These are phyloP conservation scores for Cyberlindnera euphorbiiphila DNA, from an alignment of 805 yeast species.

Conservation along the genomic window DNA sequence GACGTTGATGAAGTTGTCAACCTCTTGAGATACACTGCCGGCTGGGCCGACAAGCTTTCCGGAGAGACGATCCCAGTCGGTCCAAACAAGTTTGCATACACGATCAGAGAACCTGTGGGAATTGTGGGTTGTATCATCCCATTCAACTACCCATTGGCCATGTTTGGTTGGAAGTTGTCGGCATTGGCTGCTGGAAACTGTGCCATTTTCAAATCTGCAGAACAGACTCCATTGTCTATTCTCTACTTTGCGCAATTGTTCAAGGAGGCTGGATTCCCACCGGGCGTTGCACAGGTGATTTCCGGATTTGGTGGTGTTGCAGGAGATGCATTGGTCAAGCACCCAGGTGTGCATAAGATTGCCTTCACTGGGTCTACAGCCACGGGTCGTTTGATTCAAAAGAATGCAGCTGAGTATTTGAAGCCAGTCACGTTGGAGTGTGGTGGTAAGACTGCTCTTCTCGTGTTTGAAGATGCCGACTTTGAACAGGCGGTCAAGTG, in stretches of 20 bases:
- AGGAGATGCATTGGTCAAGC: conserved; percentile 44
- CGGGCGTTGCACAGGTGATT: conserved; percentile 46
- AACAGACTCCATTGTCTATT: conserved; percentile 46
- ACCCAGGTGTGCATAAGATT: conserved; percentile 43
- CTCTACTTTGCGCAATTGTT: conserved; percentile 40
- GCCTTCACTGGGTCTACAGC: conserved; percentile 56
- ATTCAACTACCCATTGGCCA: conserved; percentile 48
- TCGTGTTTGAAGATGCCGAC: conserved; percentile 46
- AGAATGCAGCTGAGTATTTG: conserved; percentile 39
- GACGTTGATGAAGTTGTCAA: conserved; percentile 58
- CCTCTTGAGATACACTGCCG: conserved; percentile 63
- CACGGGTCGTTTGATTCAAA: conserved; percentile 42
- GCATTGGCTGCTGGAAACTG: conserved; percentile 47
- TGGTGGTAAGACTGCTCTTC: conserved; percentile 50
- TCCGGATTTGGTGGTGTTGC: conserved; percentile 42
- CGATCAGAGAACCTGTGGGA: conserved; percentile 51
- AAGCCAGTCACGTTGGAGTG: conserved; percentile 47
- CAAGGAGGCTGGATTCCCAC: conserved; percentile 44
- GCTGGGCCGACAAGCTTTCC: conserved; percentile 66
- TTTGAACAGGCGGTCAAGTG: conserved; percentile 46
- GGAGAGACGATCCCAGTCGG: conserved; percentile 65
- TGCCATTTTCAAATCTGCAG: conserved; percentile 45
- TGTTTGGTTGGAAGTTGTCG: conserved; percentile 49
- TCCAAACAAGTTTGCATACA: conserved; percentile 48
- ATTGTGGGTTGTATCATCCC: conserved; percentile 51